Percentiles rank a stretch among this genome's conserved stretches.
Evolutionary conservation across 1,139 yeast species (phyloP).

Genomic region (Pichia sp.): DNA sequence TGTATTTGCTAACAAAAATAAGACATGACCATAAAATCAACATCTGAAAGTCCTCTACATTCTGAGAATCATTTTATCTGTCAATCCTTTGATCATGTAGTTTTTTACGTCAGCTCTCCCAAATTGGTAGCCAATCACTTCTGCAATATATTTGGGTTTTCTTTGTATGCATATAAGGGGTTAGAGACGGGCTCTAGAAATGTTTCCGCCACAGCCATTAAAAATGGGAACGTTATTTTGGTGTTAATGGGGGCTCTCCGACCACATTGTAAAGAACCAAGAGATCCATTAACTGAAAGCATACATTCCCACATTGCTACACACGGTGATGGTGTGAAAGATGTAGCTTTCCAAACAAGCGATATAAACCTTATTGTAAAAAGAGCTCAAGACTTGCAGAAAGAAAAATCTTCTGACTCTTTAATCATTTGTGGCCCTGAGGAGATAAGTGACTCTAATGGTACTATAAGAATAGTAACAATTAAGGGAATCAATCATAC

Average conservation of each 20-base stretch:
- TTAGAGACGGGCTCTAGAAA: slow-evolving; percentile 59
- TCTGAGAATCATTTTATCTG: slow-evolving; percentile 1
- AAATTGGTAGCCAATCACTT: slow-evolving; percentile 52
- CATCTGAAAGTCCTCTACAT: too few species aligned
- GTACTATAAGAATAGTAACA: slow-evolving; percentile 46
- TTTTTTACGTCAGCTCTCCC: slow-evolving; percentile 62
- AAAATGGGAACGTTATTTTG: slow-evolving; percentile 49
- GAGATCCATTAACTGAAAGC: slow-evolving; percentile 25
- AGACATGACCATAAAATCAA: too few species aligned
- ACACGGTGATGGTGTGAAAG: slow-evolving; percentile 77
- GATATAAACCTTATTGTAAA: slow-evolving; percentile 4
- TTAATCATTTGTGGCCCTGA: slow-evolving; percentile 36
- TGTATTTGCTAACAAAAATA: too few species aligned
- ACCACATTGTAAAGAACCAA: slow-evolving; percentile 16
- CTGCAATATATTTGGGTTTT: slow-evolving; percentile 53
- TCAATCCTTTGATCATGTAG: slow-evolving; percentile 38
- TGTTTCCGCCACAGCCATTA: slow-evolving; percentile 52
- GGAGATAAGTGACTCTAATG: slow-evolving; percentile 35
- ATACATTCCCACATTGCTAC: slow-evolving; percentile 39
- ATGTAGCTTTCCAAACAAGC: slow-evolving; percentile 48
- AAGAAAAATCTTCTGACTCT: not conserved
- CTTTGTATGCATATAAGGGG: slow-evolving; percentile 53
- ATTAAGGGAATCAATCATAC: slow-evolving; percentile 56
- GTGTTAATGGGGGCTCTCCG: slow-evolving; percentile 35
- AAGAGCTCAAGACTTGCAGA: not conserved